These are phyloP conservation scores for Melaleuca alternifolia DNA, from an alignment of 345 rosid genomes.

Conservation along the genomic window DNA sequence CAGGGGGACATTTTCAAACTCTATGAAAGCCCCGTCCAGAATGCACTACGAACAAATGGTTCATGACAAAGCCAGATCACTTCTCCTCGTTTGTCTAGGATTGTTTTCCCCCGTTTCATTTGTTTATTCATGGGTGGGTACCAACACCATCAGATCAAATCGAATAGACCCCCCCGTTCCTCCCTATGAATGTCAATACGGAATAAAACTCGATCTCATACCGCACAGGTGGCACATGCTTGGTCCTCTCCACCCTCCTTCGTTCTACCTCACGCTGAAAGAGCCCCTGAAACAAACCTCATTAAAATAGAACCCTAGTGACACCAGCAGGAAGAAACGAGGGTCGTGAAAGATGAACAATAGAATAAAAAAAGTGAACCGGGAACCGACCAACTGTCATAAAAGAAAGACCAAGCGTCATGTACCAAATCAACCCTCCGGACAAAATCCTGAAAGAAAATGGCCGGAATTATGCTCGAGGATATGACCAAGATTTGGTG, in stretches of 20 bases:
- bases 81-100: background rate
- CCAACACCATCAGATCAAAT: background rate
- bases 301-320: background rate
- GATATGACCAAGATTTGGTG: background rate
- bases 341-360: background rate
- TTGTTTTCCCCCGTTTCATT: background rate
- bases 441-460: background rate
- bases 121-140: background rate
- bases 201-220: background rate
- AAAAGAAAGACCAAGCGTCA: background rate
- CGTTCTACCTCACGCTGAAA: constrained; percentile 24
- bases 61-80: background rate
- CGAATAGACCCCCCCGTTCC: background rate
- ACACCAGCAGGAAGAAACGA: background rate
- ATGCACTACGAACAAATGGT: background rate
- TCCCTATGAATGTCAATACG: background rate
- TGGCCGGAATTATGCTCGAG: background rate
- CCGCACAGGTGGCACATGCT: constrained; percentile 17
- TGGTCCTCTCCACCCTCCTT: background rate
- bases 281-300: constrained; percentile 22
- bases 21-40: background rate
- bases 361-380: background rate
- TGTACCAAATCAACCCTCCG: background rate
- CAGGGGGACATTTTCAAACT: background rate
- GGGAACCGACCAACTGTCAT: background rate